Evolutionary conservation across 345 rosid genomes (phyloP), one percentile per base, ranked within the genome.

Genomic region (Salix purpurea): DNA sequence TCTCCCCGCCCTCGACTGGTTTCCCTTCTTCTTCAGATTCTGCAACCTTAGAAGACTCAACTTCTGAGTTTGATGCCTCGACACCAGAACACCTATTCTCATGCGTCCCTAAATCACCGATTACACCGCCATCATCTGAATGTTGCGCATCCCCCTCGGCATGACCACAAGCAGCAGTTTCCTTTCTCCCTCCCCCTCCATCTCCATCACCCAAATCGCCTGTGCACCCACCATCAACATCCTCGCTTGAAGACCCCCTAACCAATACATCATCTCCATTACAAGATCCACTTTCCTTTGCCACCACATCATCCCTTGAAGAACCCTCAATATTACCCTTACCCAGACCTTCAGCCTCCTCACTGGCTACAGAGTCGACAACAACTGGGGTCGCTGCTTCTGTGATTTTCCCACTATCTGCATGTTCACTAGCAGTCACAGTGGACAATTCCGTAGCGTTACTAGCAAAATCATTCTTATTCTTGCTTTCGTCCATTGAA

Each of bases 211-310:
- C 82, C 11, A 64, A 69, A 77, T 82, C 77, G 21, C 56, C 76
- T 26, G 79, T 68, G 34, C 87, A 80, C 61, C 85, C 86, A 67
- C 87, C 89, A 76, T 81, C 89, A 15, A 82, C 88, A 76, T 76
- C 73, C 66, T 75, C 86, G 48, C 76, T 83, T 54, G 89, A 83
- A 44, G 88, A 83, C 81, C 77, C 56, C 84, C 81, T 89, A 74
- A 86, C 87, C 84, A 78, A 79, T 68, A 76, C 62, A 69, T 86
- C 89, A 44, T 71, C 89, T 54, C 81, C 87, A 37, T 79, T 77
- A 79, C 78, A 77, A 79, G 85, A 64, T 23, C 37, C 83, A 26
- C 78, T 84, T 70, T 68, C 88, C 61, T 65, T 76, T 15, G 30
- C 72, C 42, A 30, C 80, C 23, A 6, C 54, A 40, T 15, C 40